These are phyloP conservation scores for Pythium pyrilobum DNA, from an alignment of 352 stramenopile species.

Conservation along the genomic window DNA sequence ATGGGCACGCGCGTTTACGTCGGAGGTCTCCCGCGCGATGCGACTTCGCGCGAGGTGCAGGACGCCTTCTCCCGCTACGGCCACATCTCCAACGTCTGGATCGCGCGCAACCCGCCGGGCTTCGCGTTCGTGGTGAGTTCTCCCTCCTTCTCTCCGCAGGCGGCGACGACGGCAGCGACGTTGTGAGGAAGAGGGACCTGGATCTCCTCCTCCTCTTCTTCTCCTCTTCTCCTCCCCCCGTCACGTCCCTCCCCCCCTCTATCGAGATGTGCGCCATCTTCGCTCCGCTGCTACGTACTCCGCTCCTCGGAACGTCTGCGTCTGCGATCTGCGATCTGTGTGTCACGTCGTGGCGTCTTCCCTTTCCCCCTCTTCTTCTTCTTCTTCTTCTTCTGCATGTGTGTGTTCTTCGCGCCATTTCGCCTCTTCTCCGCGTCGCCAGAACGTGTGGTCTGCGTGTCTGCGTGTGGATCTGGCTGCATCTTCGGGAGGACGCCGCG, in stretches of 20 bases:
- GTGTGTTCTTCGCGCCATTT: neutral
- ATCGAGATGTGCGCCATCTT: neutral
- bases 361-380: neutral
- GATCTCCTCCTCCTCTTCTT: neutral
- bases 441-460: neutral
- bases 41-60: constrained; percentile 76
- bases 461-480: neutral
- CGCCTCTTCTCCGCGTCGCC: neutral
- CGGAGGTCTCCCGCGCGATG: constrained; percentile 73
- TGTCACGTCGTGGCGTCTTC: neutral
- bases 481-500: neutral
- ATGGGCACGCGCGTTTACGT: constrained; percentile 85
- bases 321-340: neutral
- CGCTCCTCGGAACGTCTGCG: constrained; percentile 1
- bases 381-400: constrained; percentile 7
- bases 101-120: constrained; percentile 80
- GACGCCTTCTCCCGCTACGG: constrained; percentile 81
- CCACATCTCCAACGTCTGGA: constrained; percentile 84
- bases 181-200: neutral
- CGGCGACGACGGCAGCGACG: constrained; percentile 12
- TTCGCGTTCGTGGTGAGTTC: constrained; percentile 89
- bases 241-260: constrained; percentile 5
- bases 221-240: constrained; percentile 8
- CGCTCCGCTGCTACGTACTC: neutral
- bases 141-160: constrained; percentile 11